A percentile compares a stretch with the other conserved stretches of the same genome.
Conservation (phyloP, 768 basidiomycete genomes). For the Lactarius hengduanensis region DNA sequence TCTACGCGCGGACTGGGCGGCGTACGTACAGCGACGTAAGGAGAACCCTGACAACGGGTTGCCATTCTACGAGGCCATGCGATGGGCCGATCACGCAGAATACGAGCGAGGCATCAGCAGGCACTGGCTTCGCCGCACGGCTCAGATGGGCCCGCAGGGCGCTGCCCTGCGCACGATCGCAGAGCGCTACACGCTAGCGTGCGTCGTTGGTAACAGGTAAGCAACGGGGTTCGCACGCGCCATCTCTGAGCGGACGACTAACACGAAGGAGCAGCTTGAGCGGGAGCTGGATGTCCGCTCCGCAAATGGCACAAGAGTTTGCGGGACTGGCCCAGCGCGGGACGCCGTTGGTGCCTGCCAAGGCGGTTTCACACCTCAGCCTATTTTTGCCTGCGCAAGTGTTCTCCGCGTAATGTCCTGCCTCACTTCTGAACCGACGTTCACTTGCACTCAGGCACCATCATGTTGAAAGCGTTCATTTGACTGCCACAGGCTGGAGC, state of each 20-base stretch:
- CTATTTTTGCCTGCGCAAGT: constrained; percentile 67
- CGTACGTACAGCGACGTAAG: constrained; percentile 45
- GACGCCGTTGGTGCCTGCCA: constrained; percentile 26
- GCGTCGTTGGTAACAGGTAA: constrained; percentile 72
- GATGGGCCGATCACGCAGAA: constrained; percentile 71
- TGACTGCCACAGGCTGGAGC: constrained; percentile 43
- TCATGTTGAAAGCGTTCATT: constrained; percentile 74
- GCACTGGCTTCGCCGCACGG: constrained; percentile 53
- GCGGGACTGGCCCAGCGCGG: constrained; percentile 43
- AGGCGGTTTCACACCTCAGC: constrained; percentile 40
- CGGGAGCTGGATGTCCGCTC: constrained; percentile 64
- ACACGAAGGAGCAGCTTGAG: constrained; percentile 50
- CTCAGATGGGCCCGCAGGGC: constrained; percentile 44
- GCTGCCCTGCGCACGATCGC: constrained; percentile 49
- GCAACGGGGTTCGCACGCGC: constrained; percentile 13
- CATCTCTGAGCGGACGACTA: not conserved
- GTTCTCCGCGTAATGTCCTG: not conserved
- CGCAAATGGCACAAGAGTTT: constrained; percentile 72
- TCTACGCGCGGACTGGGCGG: constrained; percentile 63
- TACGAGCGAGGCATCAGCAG: constrained; percentile 66
- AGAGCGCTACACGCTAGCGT: constrained; percentile 63
- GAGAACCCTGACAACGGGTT: not conserved
- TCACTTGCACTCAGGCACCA: constrained; percentile 51
- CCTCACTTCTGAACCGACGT: not conserved
- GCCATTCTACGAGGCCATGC: constrained; percentile 44